Base-by-base conservation (phyloP, 2,329 filamentous ascomycete species). In the Helotiales sp. region DNA sequence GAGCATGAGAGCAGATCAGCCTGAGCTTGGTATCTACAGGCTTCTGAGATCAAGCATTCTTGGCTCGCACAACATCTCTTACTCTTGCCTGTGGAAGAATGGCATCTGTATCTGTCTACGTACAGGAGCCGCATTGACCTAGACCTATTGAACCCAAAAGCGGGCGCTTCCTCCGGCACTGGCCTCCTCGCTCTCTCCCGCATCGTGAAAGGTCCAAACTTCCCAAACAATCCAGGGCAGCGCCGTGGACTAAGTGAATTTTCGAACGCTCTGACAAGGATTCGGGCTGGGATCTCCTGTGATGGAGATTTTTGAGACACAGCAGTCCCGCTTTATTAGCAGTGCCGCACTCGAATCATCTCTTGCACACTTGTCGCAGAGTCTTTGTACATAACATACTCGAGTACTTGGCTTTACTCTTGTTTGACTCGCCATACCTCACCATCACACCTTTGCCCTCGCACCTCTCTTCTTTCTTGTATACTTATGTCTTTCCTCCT, bases 31-130 rank as follows among this genome's bases (percentile, higher is more conserved):
- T 44, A 25, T 2, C n/a, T 3, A 17, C 46, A 48, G 46, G 46
- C 46, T 33, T 48, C 46, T 48, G 46, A 48, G 17, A 15, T 24
- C 22, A 44, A 44, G 40, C 40, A 27, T 25, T 44, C 19, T 46
- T 54, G 52, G 52, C 13, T 54, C 52, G 30, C 30, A 54, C 52
- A 47, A 17, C 2, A 12, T 47, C 52, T 53, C 51, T 53, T 53
- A 52, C 49, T 24, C 33, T 29, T 40, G 25, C 33, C 49, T 52
- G 17, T 40, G 36, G 36, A 40, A 44, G 40, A 44, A 25, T 44
- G 3, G 27, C 15, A 44, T 27, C 19, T 5, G 3, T 24, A 19
- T 24, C 9, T 9, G 15, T 25, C 36, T 17, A 17, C n/a, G n/a
- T 13, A 17, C 22, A 42, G 22, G 40, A 44, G 40, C 40, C 40